Conservation (phyloP, 1,284 basidiomycete genomes). For the Anthracocystis walkeri region DNA sequence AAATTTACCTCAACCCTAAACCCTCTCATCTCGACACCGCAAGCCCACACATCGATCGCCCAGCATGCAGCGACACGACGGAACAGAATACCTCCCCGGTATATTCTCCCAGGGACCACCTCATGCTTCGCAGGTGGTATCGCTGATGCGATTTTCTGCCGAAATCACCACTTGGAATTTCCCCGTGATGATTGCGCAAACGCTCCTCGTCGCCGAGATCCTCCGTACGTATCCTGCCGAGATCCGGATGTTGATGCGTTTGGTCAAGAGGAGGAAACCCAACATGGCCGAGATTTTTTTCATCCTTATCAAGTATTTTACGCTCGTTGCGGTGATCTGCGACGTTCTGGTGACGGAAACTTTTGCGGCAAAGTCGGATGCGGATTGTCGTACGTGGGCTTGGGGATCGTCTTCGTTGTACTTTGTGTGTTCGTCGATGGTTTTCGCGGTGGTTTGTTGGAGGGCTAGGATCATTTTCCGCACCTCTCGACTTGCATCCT, state of each 20-base stretch:
- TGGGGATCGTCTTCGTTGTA: constrained; percentile 41
- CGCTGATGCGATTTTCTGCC: constrained; percentile 32
- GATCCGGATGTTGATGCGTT: constrained; percentile 26
- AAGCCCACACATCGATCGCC: neutral
- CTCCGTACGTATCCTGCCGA: constrained; percentile 45
- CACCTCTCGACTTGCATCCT: constrained; percentile 3
- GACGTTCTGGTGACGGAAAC: constrained; percentile 39
- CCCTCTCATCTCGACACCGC: neutral
- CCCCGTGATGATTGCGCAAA: constrained; percentile 31
- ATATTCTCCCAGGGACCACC: constrained; percentile 24
- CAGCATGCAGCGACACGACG: constrained; percentile 47
- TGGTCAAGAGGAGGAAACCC: constrained; percentile 27
- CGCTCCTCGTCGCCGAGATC: constrained; percentile 38
- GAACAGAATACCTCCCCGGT: constrained; percentile 24
- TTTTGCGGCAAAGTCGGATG: constrained; percentile 22
- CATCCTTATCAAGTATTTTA: constrained; percentile 47
- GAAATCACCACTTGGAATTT: constrained; percentile 40
- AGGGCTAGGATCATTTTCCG: constrained; percentile 45
- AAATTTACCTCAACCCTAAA: neutral
- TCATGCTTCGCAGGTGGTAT: constrained; percentile 20
- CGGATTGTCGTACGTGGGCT: constrained; percentile 30
- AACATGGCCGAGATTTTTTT: constrained; percentile 55
- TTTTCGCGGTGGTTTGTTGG: constrained; percentile 43
- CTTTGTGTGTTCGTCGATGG: constrained; percentile 40
- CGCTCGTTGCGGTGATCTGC: constrained; percentile 27